Conservation (phyloP, 441 rosid species). For the Kokia cookei region DNA sequence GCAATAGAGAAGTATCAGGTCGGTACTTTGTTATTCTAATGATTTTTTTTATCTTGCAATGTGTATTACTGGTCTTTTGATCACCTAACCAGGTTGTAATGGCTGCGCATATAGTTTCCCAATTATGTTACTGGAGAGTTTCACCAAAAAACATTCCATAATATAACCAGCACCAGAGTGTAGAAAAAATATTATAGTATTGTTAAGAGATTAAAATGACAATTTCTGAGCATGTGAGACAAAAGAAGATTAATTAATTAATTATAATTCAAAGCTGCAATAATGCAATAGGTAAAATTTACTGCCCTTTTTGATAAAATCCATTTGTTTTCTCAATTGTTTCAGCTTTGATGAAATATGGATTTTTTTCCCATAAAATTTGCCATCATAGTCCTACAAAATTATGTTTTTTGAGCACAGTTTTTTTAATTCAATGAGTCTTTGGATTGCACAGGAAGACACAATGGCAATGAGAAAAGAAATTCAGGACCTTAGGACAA, state of each 20-base stretch:
- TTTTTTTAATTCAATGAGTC: not conserved
- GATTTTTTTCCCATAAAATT: not conserved
- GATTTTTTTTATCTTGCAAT: not conserved
- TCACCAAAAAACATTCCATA: not conserved
- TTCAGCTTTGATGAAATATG: not conserved
- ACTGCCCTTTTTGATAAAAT: not conserved
- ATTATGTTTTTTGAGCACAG: not conserved
- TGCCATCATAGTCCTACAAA: not conserved
- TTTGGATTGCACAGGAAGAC: conserved; percentile 56
- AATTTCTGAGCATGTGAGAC: not conserved
- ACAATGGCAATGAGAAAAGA: conserved; percentile 83
- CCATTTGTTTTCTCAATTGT: not conserved
- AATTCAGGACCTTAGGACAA: conserved; percentile 85
- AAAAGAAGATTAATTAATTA: not conserved
- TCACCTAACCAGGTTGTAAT: not conserved
- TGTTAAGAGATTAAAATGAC: not conserved
- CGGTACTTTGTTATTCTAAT: conserved; percentile 12
- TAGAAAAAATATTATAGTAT: not conserved
- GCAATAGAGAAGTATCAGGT: conserved; percentile 97
- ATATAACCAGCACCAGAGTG: not conserved
- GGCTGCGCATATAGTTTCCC: not conserved
- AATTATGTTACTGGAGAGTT: not conserved
- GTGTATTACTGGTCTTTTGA: not conserved
- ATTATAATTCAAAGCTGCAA: not conserved
- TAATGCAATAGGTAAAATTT: not conserved